Conservation (phyloP, 805 yeast species). For the Phaffomyces thermotolerans region DNA sequence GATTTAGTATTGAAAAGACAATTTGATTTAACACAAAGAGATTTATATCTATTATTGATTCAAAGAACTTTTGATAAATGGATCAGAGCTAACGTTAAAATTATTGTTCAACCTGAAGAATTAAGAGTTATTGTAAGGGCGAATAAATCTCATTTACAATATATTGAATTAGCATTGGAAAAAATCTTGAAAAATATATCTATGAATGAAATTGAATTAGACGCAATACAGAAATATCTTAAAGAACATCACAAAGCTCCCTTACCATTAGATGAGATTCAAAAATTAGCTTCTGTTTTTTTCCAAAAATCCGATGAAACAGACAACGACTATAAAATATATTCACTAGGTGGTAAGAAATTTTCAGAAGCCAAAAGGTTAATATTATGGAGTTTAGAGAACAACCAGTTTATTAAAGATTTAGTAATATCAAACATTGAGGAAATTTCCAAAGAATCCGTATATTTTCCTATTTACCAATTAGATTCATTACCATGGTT, state of each 20-base stretch:
- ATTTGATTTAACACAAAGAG: slow-evolving; percentile 15
- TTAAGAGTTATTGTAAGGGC: slow-evolving; percentile 18
- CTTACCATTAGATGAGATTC: slow-evolving; percentile 20
- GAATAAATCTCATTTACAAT: slow-evolving; percentile 17
- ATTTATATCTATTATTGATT: slow-evolving; percentile 16
- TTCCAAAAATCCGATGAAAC: slow-evolving; percentile 9
- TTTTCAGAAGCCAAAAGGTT: slow-evolving; percentile 19
- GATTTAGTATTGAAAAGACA: slow-evolving; percentile 14
- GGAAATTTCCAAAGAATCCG: slow-evolving; percentile 4
- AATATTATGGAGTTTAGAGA: slow-evolving; percentile 21
- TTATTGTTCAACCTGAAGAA: slow-evolving; percentile 16
- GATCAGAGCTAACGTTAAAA: slow-evolving; percentile 21
- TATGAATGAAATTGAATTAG: slow-evolving; percentile 13
- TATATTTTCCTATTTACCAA: slow-evolving; percentile 7
- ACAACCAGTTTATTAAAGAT: slow-evolving; percentile 17
- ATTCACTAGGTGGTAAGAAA: slow-evolving; percentile 14
- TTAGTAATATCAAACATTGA: slow-evolving; percentile 1
- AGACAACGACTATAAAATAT: slow-evolving; percentile 10
- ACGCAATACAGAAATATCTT: slow-evolving; percentile 9
- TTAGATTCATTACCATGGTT: slow-evolving; percentile 22
- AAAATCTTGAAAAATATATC: slow-evolving; percentile 12
- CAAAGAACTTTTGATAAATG: slow-evolving; percentile 20
- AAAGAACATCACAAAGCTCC: neutral
- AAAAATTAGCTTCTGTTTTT: slow-evolving; percentile 18
- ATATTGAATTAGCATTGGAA: slow-evolving; percentile 19